These are phyloP conservation scores for Corchorus olitorius DNA, from an alignment of 345 rosid species.

Conservation along the genomic window DNA sequence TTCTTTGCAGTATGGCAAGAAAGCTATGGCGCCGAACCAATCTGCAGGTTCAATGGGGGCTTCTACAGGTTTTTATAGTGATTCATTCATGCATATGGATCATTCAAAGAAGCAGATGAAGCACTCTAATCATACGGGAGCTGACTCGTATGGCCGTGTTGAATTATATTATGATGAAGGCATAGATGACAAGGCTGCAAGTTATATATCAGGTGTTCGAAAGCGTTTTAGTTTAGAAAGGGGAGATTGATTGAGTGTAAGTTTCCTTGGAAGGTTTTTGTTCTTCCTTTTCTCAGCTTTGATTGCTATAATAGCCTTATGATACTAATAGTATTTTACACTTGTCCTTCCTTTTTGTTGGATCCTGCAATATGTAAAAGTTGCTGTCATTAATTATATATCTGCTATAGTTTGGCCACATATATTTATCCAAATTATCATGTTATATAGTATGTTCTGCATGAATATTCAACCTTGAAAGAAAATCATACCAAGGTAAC, in stretches of 20 bases:
- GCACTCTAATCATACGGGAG: neutral
- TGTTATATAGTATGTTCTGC: too few species aligned
- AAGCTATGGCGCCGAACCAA: neutral
- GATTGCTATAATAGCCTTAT: neutral
- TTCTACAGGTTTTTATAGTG: neutral
- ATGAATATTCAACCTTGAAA: too few species aligned
- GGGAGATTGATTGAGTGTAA: neutral
- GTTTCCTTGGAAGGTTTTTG: neutral
- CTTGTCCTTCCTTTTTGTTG: too few species aligned
- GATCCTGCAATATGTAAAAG: too few species aligned
- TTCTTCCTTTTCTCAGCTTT: neutral
- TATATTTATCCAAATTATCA: too few species aligned
- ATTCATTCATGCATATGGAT: too few species aligned
- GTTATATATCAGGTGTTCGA: slow-evolving; percentile 21
- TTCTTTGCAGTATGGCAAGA: neutral
- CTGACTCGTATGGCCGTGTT: neutral
- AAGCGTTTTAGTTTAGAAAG: slow-evolving; percentile 26
- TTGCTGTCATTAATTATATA: too few species aligned
- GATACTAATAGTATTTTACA: too few species aligned
- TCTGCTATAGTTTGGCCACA: too few species aligned
- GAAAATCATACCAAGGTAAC: too few species aligned
- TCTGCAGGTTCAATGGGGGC: neutral
- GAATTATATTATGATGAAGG: neutral
- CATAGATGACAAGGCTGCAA: slow-evolving; percentile 27
- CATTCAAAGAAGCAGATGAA: too few species aligned